These are phyloP conservation scores for Cercospora zeina DNA, from an alignment of 2,329 filamentous ascomycete genomes.

Conservation along the genomic window DNA sequence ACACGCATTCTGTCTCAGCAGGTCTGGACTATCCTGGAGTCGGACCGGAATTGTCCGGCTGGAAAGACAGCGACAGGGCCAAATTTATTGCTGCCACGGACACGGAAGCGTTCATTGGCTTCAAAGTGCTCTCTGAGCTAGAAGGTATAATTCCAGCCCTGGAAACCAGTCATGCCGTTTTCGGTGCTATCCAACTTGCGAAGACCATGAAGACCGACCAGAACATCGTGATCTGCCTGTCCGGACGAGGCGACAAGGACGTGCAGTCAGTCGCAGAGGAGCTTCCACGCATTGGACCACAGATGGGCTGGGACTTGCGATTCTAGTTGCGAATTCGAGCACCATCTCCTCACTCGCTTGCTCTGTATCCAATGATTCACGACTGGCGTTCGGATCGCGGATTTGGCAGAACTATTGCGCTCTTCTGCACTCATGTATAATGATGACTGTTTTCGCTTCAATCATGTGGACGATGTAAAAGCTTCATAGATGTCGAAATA, in stretches of 20 bases:
- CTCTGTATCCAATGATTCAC: background rate
- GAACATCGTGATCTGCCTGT: constrained; percentile 91
- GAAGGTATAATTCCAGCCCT: constrained; percentile 97
- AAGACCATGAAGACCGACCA: constrained; percentile 88
- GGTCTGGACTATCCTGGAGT: constrained; percentile 97
- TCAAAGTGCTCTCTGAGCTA: constrained; percentile 78
- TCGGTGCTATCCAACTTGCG: constrained; percentile 81
- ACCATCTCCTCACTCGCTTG: background rate
- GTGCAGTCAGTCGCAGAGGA: constrained; percentile 97
- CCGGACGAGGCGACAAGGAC: constrained; percentile 94
- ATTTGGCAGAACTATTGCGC: background rate
- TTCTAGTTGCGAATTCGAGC: constrained; percentile 37
- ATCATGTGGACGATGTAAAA: background rate
- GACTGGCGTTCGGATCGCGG: background rate
- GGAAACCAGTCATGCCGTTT: constrained; percentile 91
- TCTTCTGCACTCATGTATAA: constrained; percentile 1
- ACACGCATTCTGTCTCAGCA: constrained; percentile 95
- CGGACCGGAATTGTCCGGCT: constrained; percentile 83
- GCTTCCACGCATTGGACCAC: constrained; percentile 80
- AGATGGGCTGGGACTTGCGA: constrained; percentile 73
- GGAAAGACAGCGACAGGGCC: constrained; percentile 88
- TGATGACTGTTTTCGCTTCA: constrained; percentile 6
- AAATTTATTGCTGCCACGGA: constrained; percentile 91
- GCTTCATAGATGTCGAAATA: constrained; percentile 10
- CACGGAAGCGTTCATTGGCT: constrained; percentile 82